Base-by-base conservation (phyloP, 1,139 yeast genomes). In the Protomyces gravidus region DNA sequence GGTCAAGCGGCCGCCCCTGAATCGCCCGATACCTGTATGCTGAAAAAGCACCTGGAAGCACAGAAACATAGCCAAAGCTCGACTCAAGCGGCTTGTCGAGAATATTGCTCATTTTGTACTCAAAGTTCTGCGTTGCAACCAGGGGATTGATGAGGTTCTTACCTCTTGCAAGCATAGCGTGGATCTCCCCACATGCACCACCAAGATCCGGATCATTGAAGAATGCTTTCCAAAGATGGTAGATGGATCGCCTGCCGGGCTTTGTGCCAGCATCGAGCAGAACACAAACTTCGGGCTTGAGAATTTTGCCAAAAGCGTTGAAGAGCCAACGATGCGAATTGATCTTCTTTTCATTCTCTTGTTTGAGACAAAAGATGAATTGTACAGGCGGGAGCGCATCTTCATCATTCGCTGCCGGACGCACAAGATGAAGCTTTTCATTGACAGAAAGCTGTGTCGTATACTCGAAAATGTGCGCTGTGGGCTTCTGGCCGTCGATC, bases 271-370 rank as follows among this genome's bases (percentile, higher is more conserved):
- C 97, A 75, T 90, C 98, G 56, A 90, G 75, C 55, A 90, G 75
- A 2, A 88, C 81, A 47, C 89, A 83, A 26, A 89, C 90, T 65
- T 88, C 88, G 1, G 98, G 97, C 63, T 89, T 85, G 63, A 92
- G 76, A 45, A 85, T 78, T 42, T 92, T 89, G 67, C 96, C 90
- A 68, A 90, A 85, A 0, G 96, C 96, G 70, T 90, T 89, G 72
- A 90, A 87, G 11, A 94, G 81, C 98, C 98, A 90, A 70, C 97
- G 81, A 70, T 90, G 98, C 0, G 96, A 89, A 72, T 90, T 90
- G 71, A 90, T 92, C 68, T 90, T 90, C 73, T 89, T 89, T 65
- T 89, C 86, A 71, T 90, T 90, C 69, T 80, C 81, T 70, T 90
- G 97, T 70, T 90, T 90, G 68, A 90, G 74, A 66, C 96, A 89